Evolutionary conservation across 2,329 filamentous ascomycete genomes (phyloP).

Genomic region (Talaromyces funiculosus): DNA sequence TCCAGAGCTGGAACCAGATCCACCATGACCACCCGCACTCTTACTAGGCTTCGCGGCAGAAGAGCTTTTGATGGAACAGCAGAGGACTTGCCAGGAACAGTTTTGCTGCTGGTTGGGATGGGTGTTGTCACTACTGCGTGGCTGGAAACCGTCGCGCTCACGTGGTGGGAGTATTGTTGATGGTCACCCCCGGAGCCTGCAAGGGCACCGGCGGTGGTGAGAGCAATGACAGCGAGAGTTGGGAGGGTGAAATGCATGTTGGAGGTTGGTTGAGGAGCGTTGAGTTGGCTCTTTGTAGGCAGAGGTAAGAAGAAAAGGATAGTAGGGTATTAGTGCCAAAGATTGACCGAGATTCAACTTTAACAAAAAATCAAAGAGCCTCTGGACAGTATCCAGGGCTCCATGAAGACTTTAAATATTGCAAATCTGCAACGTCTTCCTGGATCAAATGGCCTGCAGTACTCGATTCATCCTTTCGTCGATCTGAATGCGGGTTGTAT

Average conservation of each 20-base stretch:
- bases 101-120: background rate
- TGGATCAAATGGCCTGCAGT: background rate
- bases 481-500: background rate
- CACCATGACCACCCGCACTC: constrained; percentile 10
- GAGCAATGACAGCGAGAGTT: constrained; percentile 17
- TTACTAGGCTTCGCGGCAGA: background rate
- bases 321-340: too few species aligned
- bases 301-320: too few species aligned
- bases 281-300: background rate
- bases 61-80: background rate
- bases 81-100: background rate
- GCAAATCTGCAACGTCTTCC: background rate
- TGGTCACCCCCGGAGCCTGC: constrained; percentile 10
- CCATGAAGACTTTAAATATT: background rate
- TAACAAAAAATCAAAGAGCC: too few species aligned
- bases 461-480: background rate
- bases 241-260: constrained; percentile 25
- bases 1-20: constrained; percentile 10
- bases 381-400: too few species aligned
- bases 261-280: constrained; percentile 5
- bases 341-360: too few species aligned
- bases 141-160: background rate
- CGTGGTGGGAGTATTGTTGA: constrained; percentile 16
- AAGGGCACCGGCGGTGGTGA: constrained; percentile 19
- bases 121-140: constrained; percentile 3